Conservation (phyloP, 768 basidiomycete species). For the Hydnum rufescens region DNA sequence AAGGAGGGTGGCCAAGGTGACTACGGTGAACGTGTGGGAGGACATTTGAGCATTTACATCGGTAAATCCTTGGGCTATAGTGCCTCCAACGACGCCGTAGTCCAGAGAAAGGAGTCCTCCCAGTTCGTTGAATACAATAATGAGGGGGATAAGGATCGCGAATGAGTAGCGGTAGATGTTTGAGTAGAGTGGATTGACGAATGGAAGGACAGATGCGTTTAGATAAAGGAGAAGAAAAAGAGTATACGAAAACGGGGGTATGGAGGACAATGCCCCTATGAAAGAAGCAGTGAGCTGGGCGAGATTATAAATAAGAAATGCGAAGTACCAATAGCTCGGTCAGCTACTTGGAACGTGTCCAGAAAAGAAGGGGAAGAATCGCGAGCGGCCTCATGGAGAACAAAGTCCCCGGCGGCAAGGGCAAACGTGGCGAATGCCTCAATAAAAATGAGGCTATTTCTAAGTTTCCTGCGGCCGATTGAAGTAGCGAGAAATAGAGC, state of each 20-base stretch:
- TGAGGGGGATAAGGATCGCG: not conserved
- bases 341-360: not conserved
- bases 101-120: not conserved
- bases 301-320: not conserved
- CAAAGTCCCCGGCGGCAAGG: not conserved
- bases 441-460: not conserved
- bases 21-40: not conserved
- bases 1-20: not conserved
- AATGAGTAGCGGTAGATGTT: not conserved
- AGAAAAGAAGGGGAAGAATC: not conserved
- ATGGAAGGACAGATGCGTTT: not conserved
- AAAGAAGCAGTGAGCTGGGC: not conserved
- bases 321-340: not conserved
- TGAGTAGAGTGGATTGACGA: not conserved
- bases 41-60: not conserved
- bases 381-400: not conserved
- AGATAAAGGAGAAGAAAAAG: not conserved
- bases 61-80: not conserved
- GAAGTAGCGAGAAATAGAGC: not conserved
- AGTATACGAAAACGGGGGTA: not conserved
- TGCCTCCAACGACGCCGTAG: not conserved
- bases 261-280: not conserved
- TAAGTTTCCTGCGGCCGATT: not conserved
- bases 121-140: not conserved
- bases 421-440: not conserved